Evolutionary conservation across 331 rosid species (phyloP), one percentile per base, ranked within the genome.

Genomic region (Stylosanthes scabra): DNA sequence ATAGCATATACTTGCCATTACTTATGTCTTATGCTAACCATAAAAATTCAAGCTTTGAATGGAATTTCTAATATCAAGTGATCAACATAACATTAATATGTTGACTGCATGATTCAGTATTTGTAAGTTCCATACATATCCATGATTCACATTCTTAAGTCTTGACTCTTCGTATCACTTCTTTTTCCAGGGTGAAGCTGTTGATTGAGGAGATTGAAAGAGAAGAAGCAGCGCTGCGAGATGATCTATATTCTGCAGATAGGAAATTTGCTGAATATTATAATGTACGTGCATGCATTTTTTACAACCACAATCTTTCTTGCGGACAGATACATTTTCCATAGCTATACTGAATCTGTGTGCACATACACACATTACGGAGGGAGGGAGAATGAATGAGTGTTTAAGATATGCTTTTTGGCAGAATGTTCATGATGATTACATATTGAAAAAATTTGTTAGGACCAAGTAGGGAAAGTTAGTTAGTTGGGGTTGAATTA

Each of bases 201-300:
- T 86, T 92, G 75, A 95, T 86, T 42, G 97, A 88, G 83, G 99
- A 92, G 78, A 85, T 87, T 68, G 97, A 92, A 79, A 86, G 89
- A 86, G 98, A 95, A 79, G 99, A 92, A 88, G 81, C 88, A 49
- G 92, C 96, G 61, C 63, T 95, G 63, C 81, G 93, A 25, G 93
- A 90, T 54, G 99, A 95, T 68, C 92, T 90, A 59, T 92, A 88
- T 76, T 83, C 94, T 27, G 92, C 94, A 7, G 99, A 92, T 77
- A 84, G 96, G 83, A 90, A 88, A 78, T 92, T 88, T 70, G 89
- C 99, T 63, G 99, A 95, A 77, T 92, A 92, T 67, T 90, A 90
- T 80, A 87, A 82, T 78, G 98, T 95, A 87, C 1, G 78, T 66
- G 71, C 65, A 65, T 49, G 74, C 63, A 63, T 72, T 72, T 42